Conservation (phyloP, 495 filamentous ascomycete genomes). For the Elaphomyces granulatus region DNA sequence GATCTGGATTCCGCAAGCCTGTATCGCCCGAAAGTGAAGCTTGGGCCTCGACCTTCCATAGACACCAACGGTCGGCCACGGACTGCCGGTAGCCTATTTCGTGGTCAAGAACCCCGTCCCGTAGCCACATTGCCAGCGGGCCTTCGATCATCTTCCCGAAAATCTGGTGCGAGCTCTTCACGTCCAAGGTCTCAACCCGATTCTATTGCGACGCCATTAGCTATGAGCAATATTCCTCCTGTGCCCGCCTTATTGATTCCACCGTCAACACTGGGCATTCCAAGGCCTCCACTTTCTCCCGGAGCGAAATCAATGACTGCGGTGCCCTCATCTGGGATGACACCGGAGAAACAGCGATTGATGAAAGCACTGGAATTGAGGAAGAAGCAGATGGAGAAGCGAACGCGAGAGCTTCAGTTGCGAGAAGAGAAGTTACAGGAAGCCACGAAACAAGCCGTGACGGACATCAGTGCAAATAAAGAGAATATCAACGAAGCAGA, state of each 20-base stretch:
- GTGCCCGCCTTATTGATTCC: slow-evolving; percentile 33
- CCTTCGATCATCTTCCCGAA: slow-evolving; percentile 34
- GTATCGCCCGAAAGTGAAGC: slow-evolving; percentile 60
- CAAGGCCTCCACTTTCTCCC: slow-evolving; percentile 37
- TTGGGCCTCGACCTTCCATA: slow-evolving; percentile 67
- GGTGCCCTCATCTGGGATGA: slow-evolving; percentile 46
- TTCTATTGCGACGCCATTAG: slow-evolving; percentile 18
- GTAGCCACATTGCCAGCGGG: slow-evolving; percentile 51
- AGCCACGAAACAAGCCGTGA: slow-evolving; percentile 2
- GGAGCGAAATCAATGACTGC: slow-evolving; percentile 36
- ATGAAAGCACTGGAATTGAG: slow-evolving; percentile 89
- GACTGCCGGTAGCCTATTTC: slow-evolving; percentile 36
- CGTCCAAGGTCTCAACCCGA: slow-evolving; percentile 33
- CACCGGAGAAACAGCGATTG: slow-evolving; percentile 77
- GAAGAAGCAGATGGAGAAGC: slow-evolving; percentile 53
- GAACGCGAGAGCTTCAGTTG: slow-evolving; percentile 16
- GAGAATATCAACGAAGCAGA: slow-evolving; percentile 17
- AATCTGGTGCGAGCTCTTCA: slow-evolving; percentile 14
- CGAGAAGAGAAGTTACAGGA: slow-evolving; percentile 10
- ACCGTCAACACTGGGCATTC: slow-evolving; percentile 32
- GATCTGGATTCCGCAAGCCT: slow-evolving; percentile 46
- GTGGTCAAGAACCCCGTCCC: slow-evolving; percentile 43
- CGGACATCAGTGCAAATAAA: slow-evolving; percentile 16
- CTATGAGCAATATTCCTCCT: slow-evolving; percentile 24
- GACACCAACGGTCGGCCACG: slow-evolving; percentile 52